Percentiles rank a stretch among this genome's conserved stretches.
These are phyloP conservation scores for Bruguiera sexangula DNA, from an alignment of 345 rosid species.

Conservation along the genomic window DNA sequence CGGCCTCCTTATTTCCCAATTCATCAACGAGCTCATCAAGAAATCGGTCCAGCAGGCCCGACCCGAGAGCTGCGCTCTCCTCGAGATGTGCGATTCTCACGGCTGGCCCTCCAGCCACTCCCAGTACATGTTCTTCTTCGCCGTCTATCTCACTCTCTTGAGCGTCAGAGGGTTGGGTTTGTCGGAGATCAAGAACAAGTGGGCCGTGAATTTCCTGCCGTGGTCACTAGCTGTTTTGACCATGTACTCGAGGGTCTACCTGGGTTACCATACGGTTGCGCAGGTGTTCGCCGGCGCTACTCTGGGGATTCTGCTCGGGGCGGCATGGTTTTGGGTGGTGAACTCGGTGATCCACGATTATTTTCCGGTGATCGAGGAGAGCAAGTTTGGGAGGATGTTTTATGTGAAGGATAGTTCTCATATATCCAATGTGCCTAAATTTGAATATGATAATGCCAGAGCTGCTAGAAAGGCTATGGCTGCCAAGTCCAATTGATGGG, in stretches of 20 bases:
- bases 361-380: constrained; percentile 79
- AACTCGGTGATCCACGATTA: constrained; percentile 42
- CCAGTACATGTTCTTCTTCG: constrained; percentile 88
- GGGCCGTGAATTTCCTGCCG: constrained; percentile 38
- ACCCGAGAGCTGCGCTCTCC: constrained; percentile 71
- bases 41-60: constrained; percentile 77
- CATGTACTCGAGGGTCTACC: constrained; percentile 85
- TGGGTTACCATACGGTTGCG: constrained; percentile 83
- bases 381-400: constrained; percentile 63
- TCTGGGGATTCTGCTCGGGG: constrained; percentile 62
- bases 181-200: constrained; percentile 45
- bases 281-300: constrained; percentile 86
- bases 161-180: constrained; percentile 56
- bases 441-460: constrained; percentile 91
- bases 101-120: constrained; percentile 99
- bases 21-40: constrained; percentile 73
- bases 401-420: constrained; percentile 94
- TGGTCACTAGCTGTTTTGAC: constrained; percentile 76
- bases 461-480: constrained; percentile 56
- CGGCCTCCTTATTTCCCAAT: constrained; percentile 75
- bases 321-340: constrained; percentile 78
- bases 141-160: constrained; percentile 55
- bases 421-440: constrained; percentile 72
- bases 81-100: constrained; percentile 93
- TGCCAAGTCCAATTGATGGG: constrained; percentile 48